Conservation (phyloP, 345 rosid genomes). For the Passiflora organensis region DNA sequence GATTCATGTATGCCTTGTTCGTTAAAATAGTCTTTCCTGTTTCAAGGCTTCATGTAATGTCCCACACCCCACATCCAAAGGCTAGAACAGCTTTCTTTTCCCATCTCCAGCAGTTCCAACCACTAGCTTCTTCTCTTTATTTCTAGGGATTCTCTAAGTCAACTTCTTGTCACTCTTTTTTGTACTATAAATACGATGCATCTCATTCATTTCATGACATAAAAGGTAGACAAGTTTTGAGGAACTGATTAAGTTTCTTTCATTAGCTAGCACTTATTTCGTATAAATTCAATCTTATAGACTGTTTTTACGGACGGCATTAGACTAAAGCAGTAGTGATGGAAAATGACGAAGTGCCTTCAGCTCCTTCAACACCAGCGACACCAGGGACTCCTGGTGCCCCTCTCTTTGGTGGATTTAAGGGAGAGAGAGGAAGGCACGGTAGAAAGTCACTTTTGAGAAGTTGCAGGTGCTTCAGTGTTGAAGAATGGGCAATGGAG, state of each 20-base stretch:
- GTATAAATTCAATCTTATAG: background rate
- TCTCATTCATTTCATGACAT: conserved; percentile 4
- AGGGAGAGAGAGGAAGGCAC: conserved; percentile 29
- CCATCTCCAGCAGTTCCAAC: conserved; percentile 15
- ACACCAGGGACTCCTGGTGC: conserved; percentile 71
- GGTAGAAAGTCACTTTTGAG: conserved; percentile 52
- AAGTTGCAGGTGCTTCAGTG: conserved; percentile 58
- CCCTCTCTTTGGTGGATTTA: conserved; percentile 48
- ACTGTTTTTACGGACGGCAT: background rate
- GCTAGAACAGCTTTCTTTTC: background rate
- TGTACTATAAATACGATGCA: conserved; percentile 33
- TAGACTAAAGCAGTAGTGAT: no score
- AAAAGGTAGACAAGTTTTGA: background rate
- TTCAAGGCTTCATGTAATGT: conserved; percentile 9
- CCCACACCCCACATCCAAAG: conserved; percentile 24
- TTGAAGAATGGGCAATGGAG: conserved; percentile 66
- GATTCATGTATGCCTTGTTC: conserved; percentile 10
- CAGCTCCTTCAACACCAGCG: conserved; percentile 68
- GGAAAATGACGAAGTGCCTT: conserved; percentile 59
- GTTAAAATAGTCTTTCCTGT: background rate
- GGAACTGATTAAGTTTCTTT: background rate
- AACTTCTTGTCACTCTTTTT: conserved; percentile 9
- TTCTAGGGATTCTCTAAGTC: conserved; percentile 32
- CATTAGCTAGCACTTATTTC: background rate
- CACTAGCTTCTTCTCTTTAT: conserved; percentile 11